Base-by-base conservation (phyloP, 2,329 filamentous ascomycete species). In the Akanthomyces dipterigenus region DNA sequence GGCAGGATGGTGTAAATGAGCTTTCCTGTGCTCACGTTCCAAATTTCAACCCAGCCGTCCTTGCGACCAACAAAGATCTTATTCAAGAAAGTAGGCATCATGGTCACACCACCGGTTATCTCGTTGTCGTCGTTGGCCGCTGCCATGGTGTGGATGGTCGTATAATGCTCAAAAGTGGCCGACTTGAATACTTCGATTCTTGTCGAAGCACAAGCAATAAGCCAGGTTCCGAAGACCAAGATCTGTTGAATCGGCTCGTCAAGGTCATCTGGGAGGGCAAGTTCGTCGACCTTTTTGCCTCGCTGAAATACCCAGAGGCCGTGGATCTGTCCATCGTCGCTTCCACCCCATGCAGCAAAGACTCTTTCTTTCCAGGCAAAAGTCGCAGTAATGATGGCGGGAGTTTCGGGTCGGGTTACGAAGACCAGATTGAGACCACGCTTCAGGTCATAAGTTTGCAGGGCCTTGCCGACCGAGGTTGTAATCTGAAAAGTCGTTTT, bases 401-500 rank as follows among this genome's bases (percentile, higher is more conserved):
- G 92, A 0, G 93, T 97, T 73, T 96, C 90, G 1, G 96, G 95
- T 56, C 92, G 84, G 22, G 91, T 97, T 63, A 99, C 84, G 75
- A 99, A 99, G 69, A 98, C 86, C 55, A 99, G 85, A 69, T 96
- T 93, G 64, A 99, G 83, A 51, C 93, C 93, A 68, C 88, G 86
- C 73, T 89, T 91, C 64, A 99, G 78, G 72, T 99, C 95, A 78
- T 99, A 99, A 0, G 95, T 99, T 76, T 99, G 95, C 51, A 99
- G 82, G 63, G 88, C 91, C 69, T 88, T 85, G 64, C 93, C 95
- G 64, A 96, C 90, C 0, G 91, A 98, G 34, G 95, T 99, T 38
- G 95, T 98, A 74, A 99, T 91, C 73, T 99, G 95, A 72, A 96
- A 99, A 3, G 92, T 96, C 1, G 91, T 93, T 76, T 96, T 96